Conservation (phyloP, 2,329 filamentous ascomycete species). For the Pseudogymnoascus sp. region DNA sequence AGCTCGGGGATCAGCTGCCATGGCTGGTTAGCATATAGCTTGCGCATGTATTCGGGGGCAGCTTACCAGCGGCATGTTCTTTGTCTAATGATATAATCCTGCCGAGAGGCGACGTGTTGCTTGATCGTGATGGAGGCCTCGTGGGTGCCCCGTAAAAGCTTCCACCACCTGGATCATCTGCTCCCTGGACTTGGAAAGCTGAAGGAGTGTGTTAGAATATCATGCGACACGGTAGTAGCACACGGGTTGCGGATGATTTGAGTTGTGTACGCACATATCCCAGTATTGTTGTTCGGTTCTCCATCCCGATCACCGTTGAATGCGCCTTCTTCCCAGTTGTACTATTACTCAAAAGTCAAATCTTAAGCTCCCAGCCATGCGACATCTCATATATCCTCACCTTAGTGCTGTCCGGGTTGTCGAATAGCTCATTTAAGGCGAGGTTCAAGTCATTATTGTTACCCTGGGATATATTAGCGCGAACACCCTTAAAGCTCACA, state of each 20-base stretch:
- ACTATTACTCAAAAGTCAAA: slow-evolving; percentile 38
- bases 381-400: slow-evolving; percentile 24
- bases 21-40: slow-evolving; percentile 23
- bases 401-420: slow-evolving; percentile 35
- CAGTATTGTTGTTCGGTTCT: slow-evolving; percentile 35
- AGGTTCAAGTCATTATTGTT: slow-evolving; percentile 41
- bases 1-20: slow-evolving; percentile 31
- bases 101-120: slow-evolving; percentile 49
- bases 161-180: slow-evolving; percentile 39
- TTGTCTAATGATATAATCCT: slow-evolving; percentile 43
- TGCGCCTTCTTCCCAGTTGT: slow-evolving; percentile 49
- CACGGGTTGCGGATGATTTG: background rate
- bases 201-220: slow-evolving; percentile 13
- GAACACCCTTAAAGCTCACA: background rate
- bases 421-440: slow-evolving; percentile 47
- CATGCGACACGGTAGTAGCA: background rate
- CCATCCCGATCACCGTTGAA: slow-evolving; percentile 50
- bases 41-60: slow-evolving; percentile 16
- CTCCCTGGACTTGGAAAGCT: slow-evolving; percentile 52
- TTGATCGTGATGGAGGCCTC: slow-evolving; percentile 53
- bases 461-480: slow-evolving; percentile 24
- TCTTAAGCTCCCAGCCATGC: slow-evolving; percentile 2
- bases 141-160: slow-evolving; percentile 37
- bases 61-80: slow-evolving; percentile 37
- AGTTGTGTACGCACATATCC: slow-evolving; percentile 36